These are phyloP conservation scores for Pseudonitzschia pungens DNA, from an alignment of 108 stramenopile species.

Conservation along the genomic window DNA sequence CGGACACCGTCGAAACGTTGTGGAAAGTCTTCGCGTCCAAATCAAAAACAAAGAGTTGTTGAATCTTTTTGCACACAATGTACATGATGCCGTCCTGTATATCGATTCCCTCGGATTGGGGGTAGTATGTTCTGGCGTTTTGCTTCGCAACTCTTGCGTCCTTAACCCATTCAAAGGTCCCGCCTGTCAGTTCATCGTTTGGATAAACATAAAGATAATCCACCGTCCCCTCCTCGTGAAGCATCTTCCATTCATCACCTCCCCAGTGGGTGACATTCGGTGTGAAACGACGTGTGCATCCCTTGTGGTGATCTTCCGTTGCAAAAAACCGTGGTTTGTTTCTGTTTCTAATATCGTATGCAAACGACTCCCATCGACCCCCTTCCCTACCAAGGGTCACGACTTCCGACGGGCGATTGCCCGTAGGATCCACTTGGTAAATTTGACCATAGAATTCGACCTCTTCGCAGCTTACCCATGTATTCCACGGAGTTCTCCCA, in stretches of 20 bases:
- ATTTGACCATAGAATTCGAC: slow-evolving; percentile 39
- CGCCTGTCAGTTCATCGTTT: slow-evolving; percentile 19
- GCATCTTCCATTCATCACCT: slow-evolving; percentile 39
- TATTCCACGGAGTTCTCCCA: slow-evolving; percentile 45
- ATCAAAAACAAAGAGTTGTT: slow-evolving; percentile 43
- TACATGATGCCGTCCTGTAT: slow-evolving; percentile 34
- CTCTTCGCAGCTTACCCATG: slow-evolving; percentile 70
- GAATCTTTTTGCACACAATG: slow-evolving; percentile 41
- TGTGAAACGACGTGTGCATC: slow-evolving; percentile 42
- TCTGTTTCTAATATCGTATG: slow-evolving; percentile 48
- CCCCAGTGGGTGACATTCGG: slow-evolving; percentile 23
- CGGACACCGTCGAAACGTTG: slow-evolving; percentile 29
- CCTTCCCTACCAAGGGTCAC: slow-evolving; percentile 44
- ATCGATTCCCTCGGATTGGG: slow-evolving; percentile 56
- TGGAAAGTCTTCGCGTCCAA: slow-evolving; percentile 40
- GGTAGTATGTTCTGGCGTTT: slow-evolving; percentile 34
- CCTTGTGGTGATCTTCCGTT: slow-evolving; percentile 51
- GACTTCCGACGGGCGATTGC: slow-evolving; percentile 30
- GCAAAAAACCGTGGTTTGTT: slow-evolving; percentile 42
- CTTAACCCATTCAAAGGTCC: slow-evolving; percentile 41
- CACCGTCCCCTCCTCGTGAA: slow-evolving; percentile 39
- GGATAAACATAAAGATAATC: slow-evolving; percentile 43
- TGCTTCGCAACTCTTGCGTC: slow-evolving; percentile 24
- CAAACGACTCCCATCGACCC: slow-evolving; percentile 54
- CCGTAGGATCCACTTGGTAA: slow-evolving; percentile 67